Conservation (phyloP, 2,329 filamentous ascomycete genomes). For the Teratosphaeria nubilosa region DNA sequence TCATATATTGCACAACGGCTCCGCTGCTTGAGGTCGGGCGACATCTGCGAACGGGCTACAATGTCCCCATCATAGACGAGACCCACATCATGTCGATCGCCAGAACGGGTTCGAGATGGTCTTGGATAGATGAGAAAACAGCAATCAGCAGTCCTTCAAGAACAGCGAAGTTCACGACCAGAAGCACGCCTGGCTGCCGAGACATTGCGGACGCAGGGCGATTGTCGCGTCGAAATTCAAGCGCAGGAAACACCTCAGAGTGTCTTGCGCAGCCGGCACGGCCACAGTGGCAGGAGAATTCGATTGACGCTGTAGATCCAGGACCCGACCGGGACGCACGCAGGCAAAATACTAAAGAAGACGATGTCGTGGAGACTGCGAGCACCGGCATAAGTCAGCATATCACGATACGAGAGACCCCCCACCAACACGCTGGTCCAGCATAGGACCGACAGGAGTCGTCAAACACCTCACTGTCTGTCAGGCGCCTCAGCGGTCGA, state of each 20-base stretch:
- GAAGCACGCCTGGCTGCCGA: not conserved
- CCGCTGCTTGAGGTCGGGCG: not conserved
- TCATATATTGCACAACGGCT: not conserved
- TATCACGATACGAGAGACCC: no score
- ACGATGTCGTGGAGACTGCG: not conserved
- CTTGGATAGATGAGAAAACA: not conserved
- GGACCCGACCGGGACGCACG: not conserved
- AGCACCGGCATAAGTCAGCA: not conserved
- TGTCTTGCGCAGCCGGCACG: not conserved
- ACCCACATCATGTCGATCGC: not conserved
- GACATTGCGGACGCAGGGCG: not conserved
- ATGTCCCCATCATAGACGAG: not conserved
- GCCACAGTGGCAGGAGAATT: not conserved
- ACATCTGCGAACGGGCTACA: slow-evolving; percentile 1
- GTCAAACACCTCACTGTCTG: no score
- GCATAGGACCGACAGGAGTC: no score
- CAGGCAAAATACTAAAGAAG: not conserved
- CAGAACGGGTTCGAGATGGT: not conserved
- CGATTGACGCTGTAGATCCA: not conserved
- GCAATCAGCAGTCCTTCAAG: not conserved
- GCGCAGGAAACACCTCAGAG: not conserved
- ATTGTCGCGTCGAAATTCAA: not conserved
- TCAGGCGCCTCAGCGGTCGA: no score
- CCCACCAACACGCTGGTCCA: no score
- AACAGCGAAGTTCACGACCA: not conserved